Evolutionary conservation across 2,329 filamentous ascomycete species (phyloP), one percentile per base, ranked within the genome.

Genomic region (Drechslerella coelobrocha): DNA sequence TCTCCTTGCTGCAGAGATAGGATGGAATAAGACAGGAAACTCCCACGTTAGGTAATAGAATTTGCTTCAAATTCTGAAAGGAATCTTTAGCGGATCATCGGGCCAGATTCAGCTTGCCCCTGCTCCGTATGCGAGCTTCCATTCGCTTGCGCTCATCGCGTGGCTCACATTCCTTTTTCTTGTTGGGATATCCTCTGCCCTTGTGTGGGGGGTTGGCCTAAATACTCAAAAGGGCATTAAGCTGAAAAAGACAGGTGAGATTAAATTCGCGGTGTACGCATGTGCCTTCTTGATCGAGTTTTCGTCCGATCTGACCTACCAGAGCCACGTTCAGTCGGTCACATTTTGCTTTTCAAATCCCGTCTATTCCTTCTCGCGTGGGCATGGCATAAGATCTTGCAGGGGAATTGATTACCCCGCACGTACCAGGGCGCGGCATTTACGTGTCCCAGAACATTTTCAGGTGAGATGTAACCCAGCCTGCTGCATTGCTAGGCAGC

Each of bases 361-460:
- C 43, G 26, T 53, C 31, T 24, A 24, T 26, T 50, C 14, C 26
- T 51, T 6, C 31, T 55, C 43, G 63, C 63, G 63, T 68, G 63
- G 63, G 56, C 63, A 61, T 62, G 52, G 45, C 65, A 69, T 69
- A 26, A 37, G 45, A 59, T 69, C 52, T 37, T 68, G 56, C 63
- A 61, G 60, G 26, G 41, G 41, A 39, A 45, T 6, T 17, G 37
- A 17, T 23, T 45, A 45, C 41, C 41, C 41, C 41, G 41, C 41
- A 45, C 41, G 12, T 39, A 39, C 34, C 34, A 39, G 17, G 34
- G 12, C 34, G 24, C 39, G 24, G 27, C 12, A 59, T 50, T 21
- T 39, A 21, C 37, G 24, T 43, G 56, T 56, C 65, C 62, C 62
- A 50, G 61, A 54, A 60, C 45, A 37, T 29, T 23, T 55, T 45